Evolutionary conservation across 371 early-diverging fungal genomes (phyloP).

Genomic region (Cokeromyces recurvatus): DNA sequence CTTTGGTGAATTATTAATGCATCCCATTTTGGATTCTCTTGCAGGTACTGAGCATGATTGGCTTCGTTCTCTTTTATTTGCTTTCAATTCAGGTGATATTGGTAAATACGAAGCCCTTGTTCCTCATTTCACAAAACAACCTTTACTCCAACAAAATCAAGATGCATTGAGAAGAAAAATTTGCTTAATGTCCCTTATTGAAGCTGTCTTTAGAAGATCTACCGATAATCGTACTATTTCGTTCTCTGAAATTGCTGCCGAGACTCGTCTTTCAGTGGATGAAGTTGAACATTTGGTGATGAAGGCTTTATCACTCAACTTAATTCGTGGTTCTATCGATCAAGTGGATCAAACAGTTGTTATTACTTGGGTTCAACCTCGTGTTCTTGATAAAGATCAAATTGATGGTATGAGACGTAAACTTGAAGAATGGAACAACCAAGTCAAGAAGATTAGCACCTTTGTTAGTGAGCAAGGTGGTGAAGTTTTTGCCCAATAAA

Average conservation of each 20-base stretch:
- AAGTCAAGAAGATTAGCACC: conserved; percentile 46
- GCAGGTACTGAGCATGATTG: conserved; percentile 80
- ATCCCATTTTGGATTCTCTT: conserved; percentile 86
- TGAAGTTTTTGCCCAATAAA: conserved; percentile 44
- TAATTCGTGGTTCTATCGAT: conserved; percentile 94
- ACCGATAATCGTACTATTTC: conserved; percentile 79
- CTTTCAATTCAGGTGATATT: conserved; percentile 95
- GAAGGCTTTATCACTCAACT: conserved; percentile 90
- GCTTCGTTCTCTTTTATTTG: conserved; percentile 79
- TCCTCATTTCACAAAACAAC: conserved; percentile 73
- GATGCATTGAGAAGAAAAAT: conserved; percentile 89
- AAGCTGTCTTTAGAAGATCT: conserved; percentile 84
- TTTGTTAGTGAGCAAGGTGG: conserved; percentile 60
- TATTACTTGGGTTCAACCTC: conserved; percentile 96
- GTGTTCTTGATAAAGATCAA: conserved; percentile 88
- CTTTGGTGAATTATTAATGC: conserved; percentile 98
- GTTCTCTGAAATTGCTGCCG: conserved; percentile 83
- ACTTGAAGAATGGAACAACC: conserved; percentile 28
- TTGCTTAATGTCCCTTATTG: conserved; percentile 94
- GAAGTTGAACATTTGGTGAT: conserved; percentile 96
- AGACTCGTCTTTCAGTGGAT: conserved; percentile 79
- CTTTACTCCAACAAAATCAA: conserved; percentile 70
- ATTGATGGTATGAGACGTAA: conserved; percentile 70
- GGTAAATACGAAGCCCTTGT: conserved; percentile 83
- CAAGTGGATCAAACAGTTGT: conserved; percentile 85